Evolutionary conservation across 2,329 filamentous ascomycete genomes (phyloP).

Genomic region (Aspergillus uvarum): DNA sequence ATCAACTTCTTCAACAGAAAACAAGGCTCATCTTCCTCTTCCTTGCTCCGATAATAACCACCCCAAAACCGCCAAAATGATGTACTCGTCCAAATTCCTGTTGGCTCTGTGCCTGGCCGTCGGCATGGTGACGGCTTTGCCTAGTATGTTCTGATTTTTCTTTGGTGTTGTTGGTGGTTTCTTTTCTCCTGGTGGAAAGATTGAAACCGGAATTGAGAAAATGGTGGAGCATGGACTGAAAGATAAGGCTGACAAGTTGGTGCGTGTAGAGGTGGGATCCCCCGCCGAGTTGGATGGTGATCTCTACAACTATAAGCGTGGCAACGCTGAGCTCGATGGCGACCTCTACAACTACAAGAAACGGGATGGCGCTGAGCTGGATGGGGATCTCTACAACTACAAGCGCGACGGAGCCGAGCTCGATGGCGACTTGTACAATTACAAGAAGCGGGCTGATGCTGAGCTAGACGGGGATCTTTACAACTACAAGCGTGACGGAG

Average conservation of each 20-base stretch:
- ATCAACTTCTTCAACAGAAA: no score
- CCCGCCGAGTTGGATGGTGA: not conserved
- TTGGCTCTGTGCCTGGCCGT: not conserved
- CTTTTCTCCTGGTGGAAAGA: no score
- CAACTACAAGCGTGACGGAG: not conserved
- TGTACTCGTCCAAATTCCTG: not conserved
- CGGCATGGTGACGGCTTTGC: not conserved
- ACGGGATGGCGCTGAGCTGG: not conserved
- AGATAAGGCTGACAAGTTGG: not conserved
- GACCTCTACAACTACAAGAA: not conserved
- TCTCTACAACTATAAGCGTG: conserved; percentile 1
- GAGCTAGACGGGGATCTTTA: no score
- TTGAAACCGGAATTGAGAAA: no score
- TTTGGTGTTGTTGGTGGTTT: no score
- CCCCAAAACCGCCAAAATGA: not conserved
- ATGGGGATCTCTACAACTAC: not conserved
- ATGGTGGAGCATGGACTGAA: no score
- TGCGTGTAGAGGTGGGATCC: not conserved
- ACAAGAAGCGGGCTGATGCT: not conserved
- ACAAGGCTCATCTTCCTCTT: not conserved
- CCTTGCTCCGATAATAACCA: no score
- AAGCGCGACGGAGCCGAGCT: not conserved
- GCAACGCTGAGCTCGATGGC: not conserved
- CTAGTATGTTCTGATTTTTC: not conserved
- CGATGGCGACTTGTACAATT: not conserved